Conservation (phyloP, 2,329 filamentous ascomycete species). For the Ploettnerulaceae sp. region DNA sequence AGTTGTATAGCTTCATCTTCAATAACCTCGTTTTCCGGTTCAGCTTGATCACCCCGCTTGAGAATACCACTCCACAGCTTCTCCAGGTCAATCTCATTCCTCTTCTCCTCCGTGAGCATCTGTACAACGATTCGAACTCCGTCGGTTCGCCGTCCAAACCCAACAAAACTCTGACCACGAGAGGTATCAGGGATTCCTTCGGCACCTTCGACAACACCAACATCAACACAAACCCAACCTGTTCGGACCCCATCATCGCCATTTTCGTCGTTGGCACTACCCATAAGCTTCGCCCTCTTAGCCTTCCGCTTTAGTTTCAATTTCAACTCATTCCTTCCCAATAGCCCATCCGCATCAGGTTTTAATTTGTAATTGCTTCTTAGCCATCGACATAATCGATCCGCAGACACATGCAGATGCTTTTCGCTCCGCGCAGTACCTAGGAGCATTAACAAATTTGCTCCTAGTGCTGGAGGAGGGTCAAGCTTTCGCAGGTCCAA, state of each 20-base stretch:
- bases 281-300: constrained; percentile 75
- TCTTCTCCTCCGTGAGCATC: constrained; percentile 67
- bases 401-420: constrained; percentile 85
- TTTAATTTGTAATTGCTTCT: constrained; percentile 65
- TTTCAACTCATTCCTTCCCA: constrained; percentile 88
- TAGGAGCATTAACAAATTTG: constrained; percentile 87
- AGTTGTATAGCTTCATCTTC: not conserved
- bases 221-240: constrained; percentile 93
- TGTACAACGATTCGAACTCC: constrained; percentile 64
- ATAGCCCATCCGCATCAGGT: constrained; percentile 78
- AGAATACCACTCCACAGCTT: constrained; percentile 47
- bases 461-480: constrained; percentile 79
- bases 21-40: constrained; percentile 30
- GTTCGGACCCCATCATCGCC: constrained; percentile 84
- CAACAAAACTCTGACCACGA: constrained; percentile 57
- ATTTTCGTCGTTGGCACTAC: constrained; percentile 57
- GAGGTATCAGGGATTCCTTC: constrained; percentile 38
- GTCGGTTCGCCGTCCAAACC: constrained; percentile 61
- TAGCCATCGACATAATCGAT: constrained; percentile 84
- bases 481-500: constrained; percentile 81
- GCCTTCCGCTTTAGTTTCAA: constrained; percentile 76
- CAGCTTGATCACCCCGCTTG: constrained; percentile 30
- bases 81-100: constrained; percentile 62
- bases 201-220: constrained; percentile 62
- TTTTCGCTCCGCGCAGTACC: constrained; percentile 88